Evolutionary conservation across 352 stramenopile genomes (phyloP), one percentile per base, ranked within the genome.

Genomic region (Globisporangium lucens): DNA sequence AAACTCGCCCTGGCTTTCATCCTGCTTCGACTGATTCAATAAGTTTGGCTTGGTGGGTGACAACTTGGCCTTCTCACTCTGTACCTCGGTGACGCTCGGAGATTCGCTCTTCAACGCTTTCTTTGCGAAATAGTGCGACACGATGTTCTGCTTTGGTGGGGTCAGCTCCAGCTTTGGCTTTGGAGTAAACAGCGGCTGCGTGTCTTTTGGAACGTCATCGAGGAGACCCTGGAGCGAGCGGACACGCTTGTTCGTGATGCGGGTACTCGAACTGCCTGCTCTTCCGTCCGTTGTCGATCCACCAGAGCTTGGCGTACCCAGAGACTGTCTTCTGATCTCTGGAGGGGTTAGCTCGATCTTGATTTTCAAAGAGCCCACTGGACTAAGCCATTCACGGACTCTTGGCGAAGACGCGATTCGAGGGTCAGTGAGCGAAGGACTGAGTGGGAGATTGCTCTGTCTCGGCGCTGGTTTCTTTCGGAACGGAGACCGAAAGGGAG

Each of bases 141-240:
- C 76, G 2, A 81, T 75, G 47, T 46, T 55, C 69, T 73, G 65
- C 53, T 75, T 70, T 64, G 22, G 64, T 59, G 12, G 65, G 51
- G 61, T 76, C 7, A 47, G 60, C 10, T 46, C 27, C 1, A 29
- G 24, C 33, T 27, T 4, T 15, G 36, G 38, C 17, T 33, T 15
- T 41, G 62, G 56, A 9, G 29, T 47, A 47, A 47, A 10, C 24
- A 13, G 57, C 33, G 60, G 43, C 51, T 77, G 66, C 8, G 65
- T 71, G 43, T 80, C 75, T 61, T 77, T 75, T 2, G 75, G 76
- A 4, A 88, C 78, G 24, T 90, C 80, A 22, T 94, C 85, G 24
- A 94, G 78, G 70, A 94, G 89, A 6, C 80, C 66, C 46, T 91
- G 79, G n/a, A 94, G 71, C 43, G 86, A 94, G 5, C 83, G 80